A percentile compares a stretch with the other conserved stretches of the same genome.
phyloP scores from a whole-genome alignment of 768 basidiomycete genomes.

The Trametes cubensis region DNA sequence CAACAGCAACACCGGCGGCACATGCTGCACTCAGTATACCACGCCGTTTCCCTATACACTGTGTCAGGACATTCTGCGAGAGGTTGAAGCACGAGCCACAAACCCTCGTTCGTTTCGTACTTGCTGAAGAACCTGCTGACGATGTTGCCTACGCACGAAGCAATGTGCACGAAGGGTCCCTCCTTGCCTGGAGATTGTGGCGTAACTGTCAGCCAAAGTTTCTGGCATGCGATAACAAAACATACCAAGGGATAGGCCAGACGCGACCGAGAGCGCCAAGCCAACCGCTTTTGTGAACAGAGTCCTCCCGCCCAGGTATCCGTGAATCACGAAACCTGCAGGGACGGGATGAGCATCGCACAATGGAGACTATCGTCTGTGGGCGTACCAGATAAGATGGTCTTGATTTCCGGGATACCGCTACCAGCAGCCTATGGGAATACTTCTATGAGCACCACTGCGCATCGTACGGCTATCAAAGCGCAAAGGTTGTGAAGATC shows the following conservation, averaged over 20 bases:
- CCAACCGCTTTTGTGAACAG: conserved; percentile 91
- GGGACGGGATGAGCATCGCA: conserved; percentile 19
- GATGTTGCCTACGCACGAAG: conserved; percentile 91
- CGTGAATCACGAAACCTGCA: conserved; percentile 92
- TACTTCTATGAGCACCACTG: neutral
- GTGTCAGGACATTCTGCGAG: neutral
- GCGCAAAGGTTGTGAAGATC: too few relatives aligned
- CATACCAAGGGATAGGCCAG: conserved; percentile 81
- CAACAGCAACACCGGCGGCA: conserved; percentile 96
- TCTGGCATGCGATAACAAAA: conserved; percentile 4
- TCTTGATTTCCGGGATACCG: conserved; percentile 97
- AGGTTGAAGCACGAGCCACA: neutral
- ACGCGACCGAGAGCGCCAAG: conserved; percentile 87
- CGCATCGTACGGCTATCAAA: too few relatives aligned
- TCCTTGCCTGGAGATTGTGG: conserved; percentile 53
- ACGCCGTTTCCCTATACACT: conserved; percentile 74
- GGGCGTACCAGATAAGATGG: conserved; percentile 75
- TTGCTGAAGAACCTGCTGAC: conserved; percentile 82
- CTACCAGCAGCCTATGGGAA: conserved; percentile 81
- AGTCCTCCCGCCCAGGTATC: conserved; percentile 90
- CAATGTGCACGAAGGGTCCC: conserved; percentile 89
- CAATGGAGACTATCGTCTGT: neutral
- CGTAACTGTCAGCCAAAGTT: neutral
- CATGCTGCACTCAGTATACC: conserved; percentile 95
- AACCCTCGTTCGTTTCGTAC: conserved; percentile 94